Base-by-base conservation (phyloP, 2,329 filamentous ascomycete genomes). In the Pseudogymnoascus sp. region DNA sequence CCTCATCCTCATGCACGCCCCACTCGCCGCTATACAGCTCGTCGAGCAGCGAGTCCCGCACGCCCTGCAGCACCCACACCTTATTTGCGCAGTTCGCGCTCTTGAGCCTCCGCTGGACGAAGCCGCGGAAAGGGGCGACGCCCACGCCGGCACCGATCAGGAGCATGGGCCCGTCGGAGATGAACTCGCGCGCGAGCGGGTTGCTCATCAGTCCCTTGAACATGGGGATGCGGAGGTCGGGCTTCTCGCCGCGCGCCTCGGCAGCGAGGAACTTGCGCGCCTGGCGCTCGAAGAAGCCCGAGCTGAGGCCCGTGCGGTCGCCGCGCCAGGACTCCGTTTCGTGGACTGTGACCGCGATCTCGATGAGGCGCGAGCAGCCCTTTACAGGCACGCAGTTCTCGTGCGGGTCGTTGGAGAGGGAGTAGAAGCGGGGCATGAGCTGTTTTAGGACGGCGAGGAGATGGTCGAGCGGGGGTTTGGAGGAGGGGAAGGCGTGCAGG, bases 131-230 rank as follows among this genome's bases (percentile, higher is more conserved):
- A 0, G 95, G 95, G 10, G 95, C 95, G 76, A 99, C 93, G 67
- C 95, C 95, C 21, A 99, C 95, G 63, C 95, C 95, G 4, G 95
- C 95, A 33, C 95, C 95, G 70, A 99, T 96, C 59, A 99, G 84
- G 38, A 99, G 87, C 95, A 99, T 99, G 0, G 95, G 95, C 0
- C 95, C 95, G 74, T 99, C 93, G 2, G 90, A 87, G 62, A 91
- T 88, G 73, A 97, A 99, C 73, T 97, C 87, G 73, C 88, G 89
- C 10, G 93, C 95, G 1, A 99, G 83, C 0, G 95, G 95, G 75
- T 99, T 99, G 66, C 92, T 88, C 95, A 99, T 99, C 47, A 99
- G 81, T 0, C 95, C 95, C 72, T 96, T 92, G 84, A 99, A 99
- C 91, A 99, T 97, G 70, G 95, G 95, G 4, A 97, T 80, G 69